Conservation (phyloP, 805 yeast species). For the Huiozyma naganishii region DNA sequence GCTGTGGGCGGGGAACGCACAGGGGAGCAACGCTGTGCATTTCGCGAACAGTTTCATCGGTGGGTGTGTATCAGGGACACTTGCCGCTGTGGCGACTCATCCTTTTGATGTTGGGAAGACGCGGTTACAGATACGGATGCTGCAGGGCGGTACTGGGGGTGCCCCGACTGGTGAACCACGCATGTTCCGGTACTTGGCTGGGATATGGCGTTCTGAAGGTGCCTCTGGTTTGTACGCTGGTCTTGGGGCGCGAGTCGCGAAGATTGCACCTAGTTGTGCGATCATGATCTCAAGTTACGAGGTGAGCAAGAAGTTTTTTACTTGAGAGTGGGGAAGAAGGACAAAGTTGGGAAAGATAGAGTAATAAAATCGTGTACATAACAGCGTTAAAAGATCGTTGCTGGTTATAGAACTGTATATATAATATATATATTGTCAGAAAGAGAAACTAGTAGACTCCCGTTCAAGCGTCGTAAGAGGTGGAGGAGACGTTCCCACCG, state of each 20-base stretch:
- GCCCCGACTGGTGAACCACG: slow-evolving; percentile 11
- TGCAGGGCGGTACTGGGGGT: slow-evolving; percentile 2
- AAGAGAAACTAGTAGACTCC: neutral
- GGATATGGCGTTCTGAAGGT: slow-evolving; percentile 67
- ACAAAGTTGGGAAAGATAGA: neutral
- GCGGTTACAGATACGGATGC: slow-evolving; percentile 57
- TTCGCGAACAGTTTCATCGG: slow-evolving; percentile 60
- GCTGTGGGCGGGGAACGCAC: slow-evolving; percentile 4
- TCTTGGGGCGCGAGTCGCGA: slow-evolving; percentile 70
- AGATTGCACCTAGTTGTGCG: slow-evolving; percentile 96
- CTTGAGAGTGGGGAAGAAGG: neutral
- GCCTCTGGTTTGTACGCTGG: slow-evolving; percentile 80
- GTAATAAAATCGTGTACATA: neutral
- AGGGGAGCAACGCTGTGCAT: slow-evolving; percentile 2
- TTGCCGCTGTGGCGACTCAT: slow-evolving; percentile 81
- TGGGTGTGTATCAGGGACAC: slow-evolving; percentile 74
- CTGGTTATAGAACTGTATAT: neutral
- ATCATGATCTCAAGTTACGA: slow-evolving; percentile 96
- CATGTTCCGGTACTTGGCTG: slow-evolving; percentile 58
- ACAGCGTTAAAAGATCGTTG: neutral
- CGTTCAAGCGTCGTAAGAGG: slow-evolving; percentile 78
- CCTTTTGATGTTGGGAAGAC: slow-evolving; percentile 98
- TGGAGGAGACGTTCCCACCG: slow-evolving; percentile 95
- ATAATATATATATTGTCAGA: neutral
- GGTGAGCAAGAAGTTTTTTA: slow-evolving; percentile 49